Percentiles rank a stretch among this genome's conserved stretches.
Conservation (phyloP, 768 basidiomycete species). For the Lepiota venenata region DNA sequence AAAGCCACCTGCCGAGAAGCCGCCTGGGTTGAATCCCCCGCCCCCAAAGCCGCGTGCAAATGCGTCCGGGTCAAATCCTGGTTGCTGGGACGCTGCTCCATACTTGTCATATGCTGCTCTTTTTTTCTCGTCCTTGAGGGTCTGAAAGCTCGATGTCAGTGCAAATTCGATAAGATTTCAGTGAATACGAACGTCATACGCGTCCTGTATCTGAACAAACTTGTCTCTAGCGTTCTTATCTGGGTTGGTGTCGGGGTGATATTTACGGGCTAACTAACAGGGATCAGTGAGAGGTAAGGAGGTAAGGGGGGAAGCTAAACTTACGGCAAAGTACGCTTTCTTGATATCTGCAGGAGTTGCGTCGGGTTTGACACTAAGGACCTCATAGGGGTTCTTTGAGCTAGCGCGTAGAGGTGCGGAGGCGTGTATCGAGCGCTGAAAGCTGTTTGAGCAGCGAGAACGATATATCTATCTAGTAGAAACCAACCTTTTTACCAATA, state of each 20-base stretch:
- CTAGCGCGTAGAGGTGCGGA: slow-evolving; percentile 52
- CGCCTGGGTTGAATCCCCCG: slow-evolving; percentile 26
- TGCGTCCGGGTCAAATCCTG: slow-evolving; percentile 90
- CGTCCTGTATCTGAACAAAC: slow-evolving; percentile 95
- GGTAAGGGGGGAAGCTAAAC: slow-evolving; percentile 25
- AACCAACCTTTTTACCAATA: slow-evolving; percentile 37
- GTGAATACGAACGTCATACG: slow-evolving; percentile 75
- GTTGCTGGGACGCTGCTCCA: slow-evolving; percentile 88
- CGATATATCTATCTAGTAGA: slow-evolving; percentile 1
- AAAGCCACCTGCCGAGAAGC: slow-evolving; percentile 54
- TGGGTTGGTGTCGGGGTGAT: slow-evolving; percentile 96
- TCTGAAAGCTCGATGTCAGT: slow-evolving; percentile 41
- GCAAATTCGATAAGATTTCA: slow-evolving; percentile 1
- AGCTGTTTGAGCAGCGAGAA: slow-evolving; percentile 19
- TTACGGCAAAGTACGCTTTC: slow-evolving; percentile 93
- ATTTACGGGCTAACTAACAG: slow-evolving; percentile 90
- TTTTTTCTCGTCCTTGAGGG: slow-evolving; percentile 92
- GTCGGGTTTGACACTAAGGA: slow-evolving; percentile 85
- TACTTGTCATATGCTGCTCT: slow-evolving; percentile 88
- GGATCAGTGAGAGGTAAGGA: slow-evolving; percentile 13
- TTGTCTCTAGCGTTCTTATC: slow-evolving; percentile 88
- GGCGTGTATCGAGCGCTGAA: slow-evolving; percentile 74
- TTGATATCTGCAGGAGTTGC: slow-evolving; percentile 89
- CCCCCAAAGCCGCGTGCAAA: slow-evolving; percentile 57
- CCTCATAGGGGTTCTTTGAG: slow-evolving; percentile 84